Conservation (phyloP, 768 basidiomycete species). For the Tulasnella sp. region DNA sequence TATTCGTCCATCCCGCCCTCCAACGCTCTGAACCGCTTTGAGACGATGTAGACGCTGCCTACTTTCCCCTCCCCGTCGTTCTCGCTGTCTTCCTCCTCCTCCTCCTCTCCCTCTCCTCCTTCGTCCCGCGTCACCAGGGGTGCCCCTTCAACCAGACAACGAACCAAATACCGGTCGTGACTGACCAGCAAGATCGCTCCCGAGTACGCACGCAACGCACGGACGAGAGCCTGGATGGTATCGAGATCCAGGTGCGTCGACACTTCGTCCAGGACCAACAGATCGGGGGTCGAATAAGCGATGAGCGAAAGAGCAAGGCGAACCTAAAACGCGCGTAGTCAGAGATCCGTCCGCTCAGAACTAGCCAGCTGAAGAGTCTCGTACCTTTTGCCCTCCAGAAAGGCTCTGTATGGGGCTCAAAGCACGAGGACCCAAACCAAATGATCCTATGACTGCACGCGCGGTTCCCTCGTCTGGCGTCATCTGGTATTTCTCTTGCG, state of each 20-base stretch:
- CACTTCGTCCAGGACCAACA: conserved; percentile 59
- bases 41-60: conserved; percentile 31
- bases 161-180: conserved; percentile 55
- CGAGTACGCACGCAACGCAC: conserved; percentile 54
- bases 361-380: neutral
- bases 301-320: conserved; percentile 62
- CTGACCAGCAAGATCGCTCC: conserved; percentile 67
- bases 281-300: conserved; percentile 57
- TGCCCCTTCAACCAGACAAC: conserved; percentile 32
- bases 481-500: conserved; percentile 36
- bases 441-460: conserved; percentile 49
- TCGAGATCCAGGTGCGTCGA: conserved; percentile 70
- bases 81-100: conserved; percentile 20
- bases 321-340: conserved; percentile 47
- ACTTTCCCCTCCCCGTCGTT: conserved; percentile 13
- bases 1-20: conserved; percentile 33
- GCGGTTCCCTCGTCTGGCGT: conserved; percentile 48
- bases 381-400: conserved; percentile 61
- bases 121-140: conserved; percentile 22
- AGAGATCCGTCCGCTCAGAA: neutral
- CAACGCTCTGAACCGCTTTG: conserved; percentile 29
- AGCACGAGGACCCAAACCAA: conserved; percentile 53
- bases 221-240: conserved; percentile 60
- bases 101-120: conserved; percentile 30
- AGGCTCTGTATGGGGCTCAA: conserved; percentile 52